Conservation (phyloP, 2,329 filamentous ascomycete species). For the Trichoderma polysporum region DNA sequence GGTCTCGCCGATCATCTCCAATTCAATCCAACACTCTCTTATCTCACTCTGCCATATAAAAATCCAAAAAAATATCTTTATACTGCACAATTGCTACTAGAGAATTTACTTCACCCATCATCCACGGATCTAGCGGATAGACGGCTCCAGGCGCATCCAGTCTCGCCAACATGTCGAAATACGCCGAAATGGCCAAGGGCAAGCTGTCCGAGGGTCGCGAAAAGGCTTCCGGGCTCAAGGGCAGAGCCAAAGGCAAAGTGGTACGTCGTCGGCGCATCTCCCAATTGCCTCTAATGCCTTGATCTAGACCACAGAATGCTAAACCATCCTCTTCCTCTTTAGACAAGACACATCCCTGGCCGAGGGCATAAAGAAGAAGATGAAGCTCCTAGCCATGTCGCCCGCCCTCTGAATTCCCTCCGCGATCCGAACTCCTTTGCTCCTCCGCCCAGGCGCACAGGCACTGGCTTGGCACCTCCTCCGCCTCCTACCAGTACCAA, state of each 20-base stretch:
- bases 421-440: slow-evolving; percentile 77
- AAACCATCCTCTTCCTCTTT: not conserved
- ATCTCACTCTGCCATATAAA: no score
- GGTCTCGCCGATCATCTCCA: slow-evolving; percentile 12
- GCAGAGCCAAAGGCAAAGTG: slow-evolving; percentile 40
- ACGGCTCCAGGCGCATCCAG: not conserved
- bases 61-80: not conserved
- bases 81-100: not conserved
- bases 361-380: slow-evolving; percentile 39
- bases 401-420: slow-evolving; percentile 66
- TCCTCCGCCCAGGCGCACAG: slow-evolving; percentile 69
- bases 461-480: slow-evolving; percentile 36
- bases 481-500: slow-evolving; percentile 26
- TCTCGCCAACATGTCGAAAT: slow-evolving; percentile 41
- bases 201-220: slow-evolving; percentile 23
- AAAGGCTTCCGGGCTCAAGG: slow-evolving; percentile 16
- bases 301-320: not conserved
- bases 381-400: slow-evolving; percentile 36
- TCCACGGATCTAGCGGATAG: not conserved
- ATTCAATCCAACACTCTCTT: not conserved
- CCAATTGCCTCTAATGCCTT: not conserved
- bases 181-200: slow-evolving; percentile 45
- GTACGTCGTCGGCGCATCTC: slow-evolving; percentile 40
- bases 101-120: not conserved
- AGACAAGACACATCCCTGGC: slow-evolving; percentile 27